phyloP scores from a whole-genome alignment of 1,139 yeast species.

The Geotrichum aggregatum region DNA sequence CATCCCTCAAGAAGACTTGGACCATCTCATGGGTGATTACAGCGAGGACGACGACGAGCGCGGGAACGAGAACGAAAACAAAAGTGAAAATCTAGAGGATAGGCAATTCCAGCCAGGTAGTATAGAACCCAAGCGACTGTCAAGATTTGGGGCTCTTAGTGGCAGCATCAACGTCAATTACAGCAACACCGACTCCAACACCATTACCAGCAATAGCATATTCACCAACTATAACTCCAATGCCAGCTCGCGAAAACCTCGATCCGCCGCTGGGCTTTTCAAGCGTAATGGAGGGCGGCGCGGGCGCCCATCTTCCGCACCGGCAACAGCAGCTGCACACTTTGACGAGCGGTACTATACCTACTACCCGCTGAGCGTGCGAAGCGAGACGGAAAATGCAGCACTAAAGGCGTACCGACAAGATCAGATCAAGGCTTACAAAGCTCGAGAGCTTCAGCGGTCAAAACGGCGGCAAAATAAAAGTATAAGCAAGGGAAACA shows the following conservation, averaged over 20 bases:
- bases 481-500: constrained; percentile 19
- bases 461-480: constrained; percentile 7
- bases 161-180: too few relatives aligned
- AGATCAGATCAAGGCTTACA: constrained; percentile 22
- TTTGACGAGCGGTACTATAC: not conserved
- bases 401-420: constrained; percentile 17
- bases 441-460: constrained; percentile 21
- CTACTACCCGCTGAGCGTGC: not conserved
- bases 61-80: not conserved
- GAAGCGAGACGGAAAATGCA: constrained; percentile 11
- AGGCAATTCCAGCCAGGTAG: not conserved
- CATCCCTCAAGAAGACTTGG: constrained; percentile 4
- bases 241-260: not conserved
- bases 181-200: too few relatives aligned
- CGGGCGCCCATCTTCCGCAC: too few relatives aligned
- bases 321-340: not conserved
- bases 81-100: too few relatives aligned
- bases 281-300: not conserved
- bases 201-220: too few relatives aligned
- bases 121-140: too few relatives aligned
- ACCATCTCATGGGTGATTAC: constrained; percentile 2
- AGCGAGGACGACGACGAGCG: not conserved
- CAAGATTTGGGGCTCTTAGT: too few relatives aligned
- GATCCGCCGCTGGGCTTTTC: not conserved
- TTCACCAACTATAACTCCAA: not conserved